Percentiles rank a stretch among this genome's conserved stretches.
phyloP scores from a whole-genome alignment of 352 stramenopile genomes.

The Globisporangium sylvaticum region DNA sequence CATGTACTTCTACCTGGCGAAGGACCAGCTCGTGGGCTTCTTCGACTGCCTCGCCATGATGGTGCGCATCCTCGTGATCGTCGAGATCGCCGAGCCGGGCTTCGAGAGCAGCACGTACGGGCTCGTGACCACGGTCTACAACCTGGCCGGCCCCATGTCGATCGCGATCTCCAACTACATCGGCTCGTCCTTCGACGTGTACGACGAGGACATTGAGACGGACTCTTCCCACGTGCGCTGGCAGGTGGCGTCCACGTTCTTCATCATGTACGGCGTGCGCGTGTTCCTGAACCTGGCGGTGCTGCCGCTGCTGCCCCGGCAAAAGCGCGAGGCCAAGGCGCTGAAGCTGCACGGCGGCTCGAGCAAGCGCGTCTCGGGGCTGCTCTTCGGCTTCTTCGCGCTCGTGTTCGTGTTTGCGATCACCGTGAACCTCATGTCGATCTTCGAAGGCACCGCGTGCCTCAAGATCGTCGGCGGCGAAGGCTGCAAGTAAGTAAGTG shows the following conservation, averaged over 20 bases:
- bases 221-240: conserved; percentile 52
- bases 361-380: conserved; percentile 31
- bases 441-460: conserved; percentile 54
- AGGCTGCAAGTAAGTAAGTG: conserved; percentile 27
- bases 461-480: conserved; percentile 53
- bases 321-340: conserved; percentile 40
- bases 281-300: conserved; percentile 38
- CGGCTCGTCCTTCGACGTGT: conserved; percentile 52
- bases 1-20: conserved; percentile 60
- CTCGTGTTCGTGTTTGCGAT: conserved; percentile 46
- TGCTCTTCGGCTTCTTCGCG: conserved; percentile 38
- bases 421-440: conserved; percentile 50
- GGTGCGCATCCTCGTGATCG: conserved; percentile 68
- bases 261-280: conserved; percentile 52
- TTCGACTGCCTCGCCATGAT: conserved; percentile 69
- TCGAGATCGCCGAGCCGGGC: conserved; percentile 71
- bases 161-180: conserved; percentile 53
- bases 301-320: conserved; percentile 48
- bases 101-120: conserved; percentile 79
- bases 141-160: conserved; percentile 62
- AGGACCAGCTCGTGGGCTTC: conserved; percentile 49
- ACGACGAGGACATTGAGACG: conserved; percentile 48
- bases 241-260: conserved; percentile 49
- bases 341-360: conserved; percentile 47
- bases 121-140: conserved; percentile 73